phyloP scores from a whole-genome alignment of 2,329 filamentous ascomycete species.

The Paradendryphiella salina region DNA sequence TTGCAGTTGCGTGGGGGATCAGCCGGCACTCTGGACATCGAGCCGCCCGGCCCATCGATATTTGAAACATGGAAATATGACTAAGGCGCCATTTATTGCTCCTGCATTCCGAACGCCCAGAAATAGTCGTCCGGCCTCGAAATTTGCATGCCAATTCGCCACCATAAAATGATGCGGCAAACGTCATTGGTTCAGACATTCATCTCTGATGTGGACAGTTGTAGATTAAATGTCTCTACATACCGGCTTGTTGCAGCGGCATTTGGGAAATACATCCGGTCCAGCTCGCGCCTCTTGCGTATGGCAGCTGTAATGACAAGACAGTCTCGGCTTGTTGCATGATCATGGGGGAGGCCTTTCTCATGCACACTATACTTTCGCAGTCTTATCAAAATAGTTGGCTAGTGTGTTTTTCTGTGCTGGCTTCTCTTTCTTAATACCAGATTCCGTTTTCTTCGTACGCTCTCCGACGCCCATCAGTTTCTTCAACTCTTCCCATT shows the following conservation, averaged over 20 bases:
- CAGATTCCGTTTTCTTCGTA: conserved; percentile 43
- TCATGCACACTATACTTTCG: conserved; percentile 3
- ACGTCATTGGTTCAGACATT: conserved; percentile 11
- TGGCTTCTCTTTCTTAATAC: conserved; percentile 39
- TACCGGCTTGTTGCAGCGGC: background rate
- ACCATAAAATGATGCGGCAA: background rate
- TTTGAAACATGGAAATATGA: conserved; percentile 15
- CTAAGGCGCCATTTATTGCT: background rate
- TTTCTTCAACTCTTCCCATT: conserved; percentile 67
- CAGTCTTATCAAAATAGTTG: conserved; percentile 38
- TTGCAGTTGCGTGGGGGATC: conserved; percentile 6
- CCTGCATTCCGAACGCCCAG: background rate
- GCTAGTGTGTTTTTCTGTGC: conserved; percentile 40
- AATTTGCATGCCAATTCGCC: background rate
- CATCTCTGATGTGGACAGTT: background rate
- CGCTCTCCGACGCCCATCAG: conserved; percentile 64
- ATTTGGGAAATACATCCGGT: conserved; percentile 1
- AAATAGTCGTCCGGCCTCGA: background rate
- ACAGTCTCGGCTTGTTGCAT: background rate
- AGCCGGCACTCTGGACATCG: conserved; percentile 9
- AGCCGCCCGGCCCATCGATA: background rate
- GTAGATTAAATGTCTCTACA: conserved; percentile 13
- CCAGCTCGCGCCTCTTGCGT: conserved; percentile 11
- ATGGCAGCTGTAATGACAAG: background rate
- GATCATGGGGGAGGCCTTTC: background rate